Base-by-base conservation (phyloP, 768 basidiomycete genomes). In the Auricularia sp. region DNA sequence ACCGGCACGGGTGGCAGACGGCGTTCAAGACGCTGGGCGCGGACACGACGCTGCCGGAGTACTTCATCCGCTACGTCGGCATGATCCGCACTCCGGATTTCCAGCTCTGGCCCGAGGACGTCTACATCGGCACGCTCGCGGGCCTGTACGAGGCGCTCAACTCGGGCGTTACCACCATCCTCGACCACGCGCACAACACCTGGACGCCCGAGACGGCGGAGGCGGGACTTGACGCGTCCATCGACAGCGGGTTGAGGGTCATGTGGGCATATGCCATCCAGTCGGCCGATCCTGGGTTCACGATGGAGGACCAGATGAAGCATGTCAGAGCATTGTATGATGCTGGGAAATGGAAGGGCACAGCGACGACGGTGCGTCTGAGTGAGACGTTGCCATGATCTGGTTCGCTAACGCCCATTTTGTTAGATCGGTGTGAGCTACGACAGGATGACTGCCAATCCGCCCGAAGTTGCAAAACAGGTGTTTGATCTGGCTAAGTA, bases 71-170 rank as follows among this genome's bases (percentile, higher is more conserved):
- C n/a, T 54, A 13, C 54, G n/a, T 54, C 11, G 39, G 39, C 8
- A 42, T 42, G 39, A 42, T 42, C 7, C 39, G 39, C 3, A 42
- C 39, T 8, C 11, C 54, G 11, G n/a, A n/a, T 54, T 29, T 29
- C 54, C 7, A 7, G 11, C 29, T 73, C 18, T 74, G 72, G 2
- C 65, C 71, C 16, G 70, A 70, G 3, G 73, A 75, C 44, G 68
- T 72, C 58, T 67, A 68, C 61, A 71, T 72, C 51, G 72, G 74
- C 29, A 71, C 72, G 35, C 70, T 75, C 58, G 71, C 72, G 1
- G 74, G 73, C 5, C 72, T 70, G 56, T 71, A 73, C 62, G 73
- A 75, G 37, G 74, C 74, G 2, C 64, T 75, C 36, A 68, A 73
- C 64, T 66, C 69, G 21, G 74, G 74, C 42, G 71, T 73, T 16